Evolutionary conservation across 768 basidiomycete species (phyloP).

Genomic region (Lentinula raphanica): DNA sequence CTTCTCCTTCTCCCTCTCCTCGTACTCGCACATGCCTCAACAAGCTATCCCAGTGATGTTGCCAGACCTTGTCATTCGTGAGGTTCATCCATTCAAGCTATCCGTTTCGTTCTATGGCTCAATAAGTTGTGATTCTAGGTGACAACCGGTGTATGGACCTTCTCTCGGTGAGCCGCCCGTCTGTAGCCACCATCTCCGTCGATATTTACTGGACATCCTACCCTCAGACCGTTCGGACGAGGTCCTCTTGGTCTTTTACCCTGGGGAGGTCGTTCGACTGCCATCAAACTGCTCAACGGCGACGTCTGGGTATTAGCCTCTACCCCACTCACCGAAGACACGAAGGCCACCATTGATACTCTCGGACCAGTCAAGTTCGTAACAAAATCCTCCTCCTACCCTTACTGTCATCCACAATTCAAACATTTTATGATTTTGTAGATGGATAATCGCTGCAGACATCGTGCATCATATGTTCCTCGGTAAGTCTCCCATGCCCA

Average conservation of each 20-base stretch:
- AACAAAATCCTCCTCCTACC: neutral
- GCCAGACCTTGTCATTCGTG: slow-evolving; percentile 36
- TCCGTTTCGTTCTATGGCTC: neutral
- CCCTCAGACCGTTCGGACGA: slow-evolving; percentile 57
- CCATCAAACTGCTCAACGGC: slow-evolving; percentile 60
- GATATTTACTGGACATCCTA: slow-evolving; percentile 1
- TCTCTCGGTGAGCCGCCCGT: slow-evolving; percentile 46
- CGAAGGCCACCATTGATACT: slow-evolving; percentile 53
- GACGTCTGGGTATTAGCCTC: slow-evolving; percentile 84
- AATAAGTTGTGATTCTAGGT: slow-evolving; percentile 27
- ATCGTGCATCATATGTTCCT: slow-evolving; percentile 57
- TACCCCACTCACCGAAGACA: slow-evolving; percentile 61
- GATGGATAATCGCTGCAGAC: slow-evolving; percentile 57
- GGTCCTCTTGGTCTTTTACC: slow-evolving; percentile 52
- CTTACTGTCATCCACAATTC: neutral
- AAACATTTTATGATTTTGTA: slow-evolving; percentile 12
- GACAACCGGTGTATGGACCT: slow-evolving; percentile 54
- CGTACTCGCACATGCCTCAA: neutral
- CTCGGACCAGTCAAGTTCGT: slow-evolving; percentile 67
- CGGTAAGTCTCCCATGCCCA: too few relatives aligned
- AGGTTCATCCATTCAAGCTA: slow-evolving; percentile 23
- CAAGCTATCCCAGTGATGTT: neutral
- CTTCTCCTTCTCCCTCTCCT: too few relatives aligned
- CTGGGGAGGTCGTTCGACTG: slow-evolving; percentile 80
- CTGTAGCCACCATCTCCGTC: neutral